Evolutionary conservation across 306 rosid genomes (phyloP), one percentile per base, ranked within the genome.

Genomic region (Quercus ilex): DNA sequence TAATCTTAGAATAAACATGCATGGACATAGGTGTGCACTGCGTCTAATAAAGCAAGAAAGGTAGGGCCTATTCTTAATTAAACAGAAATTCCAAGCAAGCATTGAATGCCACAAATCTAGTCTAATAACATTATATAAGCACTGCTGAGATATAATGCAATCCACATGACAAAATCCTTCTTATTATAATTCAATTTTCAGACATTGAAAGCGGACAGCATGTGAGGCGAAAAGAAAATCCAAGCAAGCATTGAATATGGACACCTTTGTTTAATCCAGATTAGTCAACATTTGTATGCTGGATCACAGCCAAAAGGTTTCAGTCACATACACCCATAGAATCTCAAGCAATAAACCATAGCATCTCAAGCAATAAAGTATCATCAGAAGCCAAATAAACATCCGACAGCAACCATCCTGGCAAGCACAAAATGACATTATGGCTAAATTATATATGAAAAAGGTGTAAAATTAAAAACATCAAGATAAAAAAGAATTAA

Each of bases 211-310:
- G 89, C 84, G 75, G 85, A 67, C 55, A 84, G 81, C 92, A 87
- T 82, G 91, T 90, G 91, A 76, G 80, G 56, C 13, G 17, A 35
- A 85, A 83, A 71, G 74, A 71, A 76, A 43, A 84, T 76, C 56
- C 20, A 87, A 69, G 80, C 60, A 82, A 79, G 82, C 90, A 89
- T 71, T 86, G 91, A 85, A 88, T 81, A 70, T 69, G 80, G 97
- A 90, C 94, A 80, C 74, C 75, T 74, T 57, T 75, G 38, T 63
- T 70, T 76, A 79, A 84, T 75, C 75, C 76, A 60, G 57, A 57
- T 65, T 80, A 72, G 83, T 74, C 90, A 81, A 76, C 87, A 79
- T 52, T 38, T 58, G 70, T 10, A 83, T 62, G 69, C 75, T 80
- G 84, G 81, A 55, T 85, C 79, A 79, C 20, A 81, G 80, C 85